Evolutionary conservation across 768 basidiomycete genomes (phyloP), one percentile per base, ranked within the genome.

Genomic region (Sarcodon aspratus): DNA sequence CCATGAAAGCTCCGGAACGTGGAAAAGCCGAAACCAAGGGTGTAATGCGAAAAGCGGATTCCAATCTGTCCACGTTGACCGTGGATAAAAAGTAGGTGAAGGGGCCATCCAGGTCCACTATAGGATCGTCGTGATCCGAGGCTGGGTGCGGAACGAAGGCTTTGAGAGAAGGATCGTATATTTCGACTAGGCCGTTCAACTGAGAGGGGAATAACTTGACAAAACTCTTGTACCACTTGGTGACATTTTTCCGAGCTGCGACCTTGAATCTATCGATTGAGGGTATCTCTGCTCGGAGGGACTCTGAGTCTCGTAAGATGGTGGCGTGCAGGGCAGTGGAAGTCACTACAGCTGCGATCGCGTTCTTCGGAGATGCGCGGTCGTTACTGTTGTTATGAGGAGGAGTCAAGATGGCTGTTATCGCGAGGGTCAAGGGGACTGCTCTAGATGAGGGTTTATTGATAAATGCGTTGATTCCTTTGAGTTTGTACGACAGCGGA

Each of bases 21-120:
- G 60, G 52, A 2, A 78, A 66, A 3, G 79, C 73, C 27, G 71
- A 64, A 2, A 50, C 43, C 3, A 63, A 61, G 12, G 94, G 90
- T 12, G 79, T 70, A 50, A 96, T 86, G 50, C 78, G 72, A 62
- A 97, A 95, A 10, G 69, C 61, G 5, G 86, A 78, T 63, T 98
- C 95, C 54, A 98, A 69, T 10, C 95, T 75, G 64, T 91, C 87
- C 38, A 86, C 86, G 52, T 91, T 87, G 47, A 85, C 72, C 0
- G 86, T 84, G 8, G 85, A 78, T 21, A 93, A 64, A 61, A 96
- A 87, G 65, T 97, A 98, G 27, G 74, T 70, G 58, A 94, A 96
- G 5, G 91, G 91, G 2, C 91, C 94, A 3, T 70, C 56, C 9
- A 91, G 52, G 35, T 72, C 68, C 10, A 78, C 59, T n/a, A 66